Percentiles rank a stretch among this genome's conserved stretches.
phyloP scores from a whole-genome alignment of 1,284 basidiomycete genomes.

The Microbotryum scabiosae region DNA sequence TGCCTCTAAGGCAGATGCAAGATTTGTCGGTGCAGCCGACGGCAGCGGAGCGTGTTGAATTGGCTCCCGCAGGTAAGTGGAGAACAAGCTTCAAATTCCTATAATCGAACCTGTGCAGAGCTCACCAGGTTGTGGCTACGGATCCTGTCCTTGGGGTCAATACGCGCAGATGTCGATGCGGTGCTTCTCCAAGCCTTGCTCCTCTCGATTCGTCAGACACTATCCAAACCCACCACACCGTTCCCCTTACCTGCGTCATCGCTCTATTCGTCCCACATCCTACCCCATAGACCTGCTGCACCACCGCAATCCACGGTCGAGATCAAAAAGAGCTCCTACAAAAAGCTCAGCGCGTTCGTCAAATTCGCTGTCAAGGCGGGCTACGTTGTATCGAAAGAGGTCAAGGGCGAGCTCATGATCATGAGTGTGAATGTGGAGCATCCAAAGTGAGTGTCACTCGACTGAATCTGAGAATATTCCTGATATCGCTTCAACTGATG shows the following conservation, averaged over 20 bases:
- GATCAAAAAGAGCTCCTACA: slow-evolving; percentile 64
- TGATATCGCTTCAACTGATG: not conserved
- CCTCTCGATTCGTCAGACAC: slow-evolving; percentile 50
- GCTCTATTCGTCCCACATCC: slow-evolving; percentile 65
- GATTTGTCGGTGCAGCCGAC: too few species aligned
- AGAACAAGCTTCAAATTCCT: too few species aligned
- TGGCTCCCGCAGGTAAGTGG: not conserved
- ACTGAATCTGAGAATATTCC: not conserved
- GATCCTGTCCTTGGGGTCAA: not conserved
- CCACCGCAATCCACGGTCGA: slow-evolving; percentile 20
- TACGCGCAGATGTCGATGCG: slow-evolving; percentile 51
- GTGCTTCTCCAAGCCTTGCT: slow-evolving; percentile 62
- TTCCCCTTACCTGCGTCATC: slow-evolving; percentile 68
- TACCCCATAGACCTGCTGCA: slow-evolving; percentile 61
- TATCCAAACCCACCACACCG: slow-evolving; percentile 48
- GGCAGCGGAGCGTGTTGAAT: not conserved
- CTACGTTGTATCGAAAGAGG: slow-evolving; percentile 62
- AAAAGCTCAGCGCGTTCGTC: slow-evolving; percentile 69
- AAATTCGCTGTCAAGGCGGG: slow-evolving; percentile 63
- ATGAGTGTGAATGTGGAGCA: slow-evolving; percentile 56
- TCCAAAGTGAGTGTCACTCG: slow-evolving; percentile 38
- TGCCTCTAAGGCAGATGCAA: too few species aligned
- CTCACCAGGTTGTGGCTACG: too few species aligned
- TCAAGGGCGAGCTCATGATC: slow-evolving; percentile 55
- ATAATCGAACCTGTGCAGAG: too few species aligned